Evolutionary conservation across 495 filamentous ascomycete genomes (phyloP).

Genomic region (Podospora appendiculata): DNA sequence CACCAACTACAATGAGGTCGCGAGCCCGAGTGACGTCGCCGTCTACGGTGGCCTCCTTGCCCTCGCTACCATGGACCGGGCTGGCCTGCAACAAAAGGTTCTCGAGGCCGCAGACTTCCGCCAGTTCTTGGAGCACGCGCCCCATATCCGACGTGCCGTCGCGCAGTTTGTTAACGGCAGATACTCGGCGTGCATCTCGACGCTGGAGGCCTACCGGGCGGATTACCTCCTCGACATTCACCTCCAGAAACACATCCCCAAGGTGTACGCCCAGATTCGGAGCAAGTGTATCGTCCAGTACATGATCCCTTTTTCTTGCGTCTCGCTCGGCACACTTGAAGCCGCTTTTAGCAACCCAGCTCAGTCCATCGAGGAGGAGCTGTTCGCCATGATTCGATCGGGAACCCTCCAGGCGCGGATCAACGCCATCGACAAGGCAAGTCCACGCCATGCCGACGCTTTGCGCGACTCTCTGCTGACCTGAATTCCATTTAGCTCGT

Average conservation of each 20-base stretch:
- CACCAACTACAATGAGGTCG: constrained; percentile 59
- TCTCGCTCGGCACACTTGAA: constrained; percentile 62
- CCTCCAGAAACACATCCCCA: constrained; percentile 65
- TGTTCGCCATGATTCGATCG: constrained; percentile 65
- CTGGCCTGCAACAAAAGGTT: constrained; percentile 63
- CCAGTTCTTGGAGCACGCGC: constrained; percentile 83
- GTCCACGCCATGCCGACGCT: constrained; percentile 5
- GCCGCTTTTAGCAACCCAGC: constrained; percentile 51
- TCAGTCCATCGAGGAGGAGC: constrained; percentile 63
- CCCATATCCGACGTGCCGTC: constrained; percentile 88
- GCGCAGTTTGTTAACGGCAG: constrained; percentile 79
- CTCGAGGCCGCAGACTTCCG: constrained; percentile 77
- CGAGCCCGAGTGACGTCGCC: constrained; percentile 81
- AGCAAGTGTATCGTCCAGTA: constrained; percentile 92
- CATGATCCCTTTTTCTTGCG: constrained; percentile 69
- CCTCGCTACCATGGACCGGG: constrained; percentile 79
- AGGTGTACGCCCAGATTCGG: constrained; percentile 64
- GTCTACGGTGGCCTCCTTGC: constrained; percentile 88
- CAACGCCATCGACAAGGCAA: constrained; percentile 69
- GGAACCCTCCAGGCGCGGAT: constrained; percentile 71
- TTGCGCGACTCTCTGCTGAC: neutral
- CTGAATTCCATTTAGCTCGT: constrained; percentile 43
- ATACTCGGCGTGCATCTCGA: constrained; percentile 74
- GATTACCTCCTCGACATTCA: constrained; percentile 91
- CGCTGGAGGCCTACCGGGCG: constrained; percentile 68